Evolutionary conservation across 352 stramenopile genomes (phyloP).

Genomic region (Globisporangium canariense): DNA sequence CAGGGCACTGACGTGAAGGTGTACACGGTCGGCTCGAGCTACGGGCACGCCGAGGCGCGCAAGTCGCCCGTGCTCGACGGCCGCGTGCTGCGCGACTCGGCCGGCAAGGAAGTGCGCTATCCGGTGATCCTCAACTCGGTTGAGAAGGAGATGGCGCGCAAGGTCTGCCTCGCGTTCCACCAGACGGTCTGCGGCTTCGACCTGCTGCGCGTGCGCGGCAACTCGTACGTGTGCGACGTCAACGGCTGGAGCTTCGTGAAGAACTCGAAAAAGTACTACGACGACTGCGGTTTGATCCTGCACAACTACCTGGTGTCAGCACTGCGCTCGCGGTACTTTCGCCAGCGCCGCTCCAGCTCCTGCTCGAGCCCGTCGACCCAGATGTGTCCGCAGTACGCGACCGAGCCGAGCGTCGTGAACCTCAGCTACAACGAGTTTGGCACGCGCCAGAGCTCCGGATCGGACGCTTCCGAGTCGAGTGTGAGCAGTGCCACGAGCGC

Average conservation of each 20-base stretch:
- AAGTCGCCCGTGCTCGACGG: conserved; percentile 99
- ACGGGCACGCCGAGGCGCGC: conserved; percentile 98
- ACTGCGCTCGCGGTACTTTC: conserved; percentile 76
- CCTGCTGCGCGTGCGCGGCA: conserved; percentile 91
- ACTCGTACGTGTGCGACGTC: conserved; percentile 98
- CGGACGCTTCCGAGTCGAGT: conserved; percentile 67
- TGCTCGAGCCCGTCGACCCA: conserved; percentile 35
- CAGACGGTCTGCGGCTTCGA: conserved; percentile 99
- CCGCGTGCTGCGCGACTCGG: conserved; percentile 88
- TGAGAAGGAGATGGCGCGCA: conserved; percentile 98
- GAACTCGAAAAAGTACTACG: conserved; percentile 98
- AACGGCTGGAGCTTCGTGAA: conserved; percentile 99
- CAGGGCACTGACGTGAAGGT: conserved; percentile 99
- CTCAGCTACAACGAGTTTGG: conserved; percentile 24
- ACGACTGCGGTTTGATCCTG: conserved; percentile 96
- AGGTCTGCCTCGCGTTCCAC: conserved; percentile 93
- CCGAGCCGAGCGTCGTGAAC: conserved; percentile 36
- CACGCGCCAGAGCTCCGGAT: conserved; percentile 55
- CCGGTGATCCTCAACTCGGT: conserved; percentile 97
- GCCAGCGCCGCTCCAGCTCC: conserved; percentile 59
- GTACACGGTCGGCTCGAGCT: conserved; percentile 98
- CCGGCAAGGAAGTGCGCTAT: conserved; percentile 98
- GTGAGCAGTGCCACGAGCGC: conserved; percentile 55
- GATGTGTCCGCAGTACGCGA: conserved; percentile 81
- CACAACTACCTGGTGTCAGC: conserved; percentile 87